A percentile compares a stretch with the other conserved stretches of the same genome.
Conservation (phyloP, 345 rosid genomes). For the Eucalyptus melliodora region DNA sequence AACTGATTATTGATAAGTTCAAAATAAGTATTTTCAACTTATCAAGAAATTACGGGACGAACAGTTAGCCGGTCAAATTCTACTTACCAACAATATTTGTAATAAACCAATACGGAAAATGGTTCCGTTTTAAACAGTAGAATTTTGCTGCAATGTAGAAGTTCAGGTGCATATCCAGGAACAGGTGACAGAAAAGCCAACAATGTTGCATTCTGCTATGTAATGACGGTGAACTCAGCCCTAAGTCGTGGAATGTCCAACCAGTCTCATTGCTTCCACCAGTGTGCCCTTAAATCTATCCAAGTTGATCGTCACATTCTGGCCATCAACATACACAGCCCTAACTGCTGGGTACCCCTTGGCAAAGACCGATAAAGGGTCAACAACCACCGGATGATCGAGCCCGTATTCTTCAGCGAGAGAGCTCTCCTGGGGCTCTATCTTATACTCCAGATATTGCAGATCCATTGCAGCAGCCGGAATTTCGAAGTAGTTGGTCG, state of each 20-base stretch:
- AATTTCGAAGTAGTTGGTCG: conserved; percentile 1
- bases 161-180: neutral
- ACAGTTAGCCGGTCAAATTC: neutral
- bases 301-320: conserved; percentile 13
- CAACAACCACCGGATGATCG: conserved; percentile 16
- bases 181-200: neutral
- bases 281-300: conserved; percentile 15
- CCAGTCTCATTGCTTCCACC: conserved; percentile 7
- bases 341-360: conserved; percentile 12
- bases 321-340: conserved; percentile 14
- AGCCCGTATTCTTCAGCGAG: conserved; percentile 3
- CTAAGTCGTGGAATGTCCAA: neutral
- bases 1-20: neutral
- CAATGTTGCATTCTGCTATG: neutral
- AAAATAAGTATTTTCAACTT: neutral
- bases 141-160: neutral
- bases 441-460: conserved; percentile 21
- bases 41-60: neutral
- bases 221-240: neutral
- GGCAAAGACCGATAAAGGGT: conserved; percentile 1
- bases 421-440: conserved; percentile 26
- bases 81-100: neutral
- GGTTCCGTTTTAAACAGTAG: neutral
- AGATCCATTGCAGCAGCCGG: conserved; percentile 24
- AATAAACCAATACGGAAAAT: neutral